Conservation (phyloP, 2,329 filamentous ascomycete genomes). For the Trichoderma cornu-damae region DNA sequence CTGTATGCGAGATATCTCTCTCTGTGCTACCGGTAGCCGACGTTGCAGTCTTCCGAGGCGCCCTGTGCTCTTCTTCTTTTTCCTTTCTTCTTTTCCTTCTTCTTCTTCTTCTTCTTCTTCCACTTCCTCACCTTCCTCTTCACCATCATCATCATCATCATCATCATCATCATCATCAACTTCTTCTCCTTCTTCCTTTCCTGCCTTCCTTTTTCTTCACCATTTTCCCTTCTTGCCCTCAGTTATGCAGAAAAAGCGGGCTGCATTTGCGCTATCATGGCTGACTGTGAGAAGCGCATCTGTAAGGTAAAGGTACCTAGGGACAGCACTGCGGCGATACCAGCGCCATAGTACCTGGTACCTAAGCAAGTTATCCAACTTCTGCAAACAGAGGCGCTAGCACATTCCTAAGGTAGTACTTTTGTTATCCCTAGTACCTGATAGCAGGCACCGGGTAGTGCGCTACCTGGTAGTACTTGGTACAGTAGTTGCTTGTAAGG, state of each 20-base stretch:
- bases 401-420: neutral
- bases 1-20: too few relatives aligned
- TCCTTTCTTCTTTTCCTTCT: neutral
- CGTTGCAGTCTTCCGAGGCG: neutral
- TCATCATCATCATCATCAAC: too few relatives aligned
- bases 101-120: neutral
- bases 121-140: too few relatives aligned
- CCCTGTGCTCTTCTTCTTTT: neutral
- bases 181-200: neutral
- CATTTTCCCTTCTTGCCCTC: neutral
- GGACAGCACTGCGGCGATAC: neutral
- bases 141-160: too few relatives aligned
- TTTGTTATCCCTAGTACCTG: too few relatives aligned
- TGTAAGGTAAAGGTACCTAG: too few relatives aligned
- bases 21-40: too few relatives aligned
- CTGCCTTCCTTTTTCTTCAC: neutral
- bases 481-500: too few relatives aligned
- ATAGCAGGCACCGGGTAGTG: too few relatives aligned
- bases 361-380: too few relatives aligned
- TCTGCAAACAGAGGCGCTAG: neutral
- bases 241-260: neutral
- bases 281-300: slow-evolving; percentile 2
- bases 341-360: too few relatives aligned
- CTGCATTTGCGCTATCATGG: slow-evolving; percentile 10
- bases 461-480: too few relatives aligned